Percentiles rank a stretch among this genome's conserved stretches.
Evolutionary conservation across 2,329 filamentous ascomycete species (phyloP).

Genomic region (Fusarium siculi): DNA sequence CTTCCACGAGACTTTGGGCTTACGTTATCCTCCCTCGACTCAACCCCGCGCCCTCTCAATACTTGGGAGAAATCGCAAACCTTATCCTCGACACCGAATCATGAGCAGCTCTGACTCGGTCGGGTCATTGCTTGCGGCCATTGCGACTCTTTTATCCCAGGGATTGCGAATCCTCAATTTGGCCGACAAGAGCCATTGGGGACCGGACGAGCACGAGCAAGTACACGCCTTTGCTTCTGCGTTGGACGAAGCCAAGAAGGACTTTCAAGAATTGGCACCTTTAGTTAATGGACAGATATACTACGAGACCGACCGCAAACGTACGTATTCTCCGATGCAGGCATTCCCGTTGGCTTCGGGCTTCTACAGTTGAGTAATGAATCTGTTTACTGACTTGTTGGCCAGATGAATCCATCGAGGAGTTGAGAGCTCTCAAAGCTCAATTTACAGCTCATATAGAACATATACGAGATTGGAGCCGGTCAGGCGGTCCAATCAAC

Average conservation of each 20-base stretch:
- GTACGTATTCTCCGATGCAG: constrained; percentile 51
- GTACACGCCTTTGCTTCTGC: constrained; percentile 63
- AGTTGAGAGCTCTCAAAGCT: constrained; percentile 58
- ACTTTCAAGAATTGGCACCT: constrained; percentile 67
- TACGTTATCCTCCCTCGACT: constrained; percentile 15
- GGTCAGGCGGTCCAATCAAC: constrained; percentile 65
- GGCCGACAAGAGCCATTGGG: constrained; percentile 69
- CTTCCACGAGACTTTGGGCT: constrained; percentile 7
- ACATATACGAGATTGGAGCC: constrained; percentile 65
- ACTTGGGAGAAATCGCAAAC: constrained; percentile 23
- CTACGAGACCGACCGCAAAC: constrained; percentile 66
- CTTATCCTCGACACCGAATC: constrained; percentile 35
- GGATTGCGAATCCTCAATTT: constrained; percentile 64
- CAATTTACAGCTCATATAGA: constrained; percentile 61
- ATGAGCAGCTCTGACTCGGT: constrained; percentile 62
- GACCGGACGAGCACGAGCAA: constrained; percentile 69
- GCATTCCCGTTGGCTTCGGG: not conserved
- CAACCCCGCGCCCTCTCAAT: constrained; percentile 30
- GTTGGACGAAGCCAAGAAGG: constrained; percentile 69
- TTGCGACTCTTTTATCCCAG: constrained; percentile 65
- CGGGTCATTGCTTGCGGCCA: constrained; percentile 67
- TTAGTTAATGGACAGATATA: constrained; percentile 67
- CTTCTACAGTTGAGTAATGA: not conserved
- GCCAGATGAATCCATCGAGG: constrained; percentile 63
- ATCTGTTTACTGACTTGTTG: constrained; percentile 6